Percentiles rank a stretch among this genome's conserved stretches.
phyloP scores from a whole-genome alignment of 768 basidiomycete species.

The Leucosporidium yakuticum region DNA sequence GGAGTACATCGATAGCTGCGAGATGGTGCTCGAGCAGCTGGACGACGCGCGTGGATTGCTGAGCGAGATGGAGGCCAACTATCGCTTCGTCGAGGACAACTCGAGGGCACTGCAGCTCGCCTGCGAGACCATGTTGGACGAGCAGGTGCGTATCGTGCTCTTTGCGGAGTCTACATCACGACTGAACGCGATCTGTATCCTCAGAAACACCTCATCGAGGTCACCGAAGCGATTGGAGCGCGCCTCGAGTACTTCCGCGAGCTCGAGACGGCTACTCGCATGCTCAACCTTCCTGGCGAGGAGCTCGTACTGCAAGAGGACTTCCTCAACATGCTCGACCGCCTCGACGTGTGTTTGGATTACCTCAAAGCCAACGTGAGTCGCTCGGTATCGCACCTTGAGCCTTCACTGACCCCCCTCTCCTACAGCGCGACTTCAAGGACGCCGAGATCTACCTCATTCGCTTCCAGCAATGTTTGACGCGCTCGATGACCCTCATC shows the following conservation, averaged over 20 bases:
- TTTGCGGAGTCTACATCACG: not conserved
- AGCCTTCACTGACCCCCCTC: constrained; percentile 1
- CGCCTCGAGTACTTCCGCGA: constrained; percentile 90
- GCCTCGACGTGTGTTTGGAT: constrained; percentile 88
- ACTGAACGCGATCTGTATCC: not conserved
- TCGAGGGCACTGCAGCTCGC: constrained; percentile 84
- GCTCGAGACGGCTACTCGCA: constrained; percentile 82
- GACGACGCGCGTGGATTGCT: constrained; percentile 69
- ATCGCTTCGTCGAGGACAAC: constrained; percentile 85
- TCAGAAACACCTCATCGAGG: constrained; percentile 68
- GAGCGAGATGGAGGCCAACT: constrained; percentile 71
- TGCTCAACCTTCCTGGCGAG: constrained; percentile 90
- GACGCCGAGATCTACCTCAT: constrained; percentile 93
- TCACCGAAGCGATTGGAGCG: constrained; percentile 74
- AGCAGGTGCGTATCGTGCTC: constrained; percentile 58
- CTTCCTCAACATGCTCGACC: constrained; percentile 92
- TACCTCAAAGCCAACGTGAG: constrained; percentile 80
- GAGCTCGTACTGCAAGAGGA: constrained; percentile 82
- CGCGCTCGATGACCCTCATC: constrained; percentile 93
- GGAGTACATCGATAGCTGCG: constrained; percentile 70
- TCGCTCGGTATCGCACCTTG: too few relatives aligned
- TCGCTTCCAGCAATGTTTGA: constrained; percentile 97
- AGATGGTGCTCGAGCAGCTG: constrained; percentile 63
- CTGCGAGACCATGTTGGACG: constrained; percentile 80
- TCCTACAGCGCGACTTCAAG: constrained; percentile 69